Base-by-base conservation (phyloP, 2,329 filamentous ascomycete species). In the Setomelanomma holmii region DNA sequence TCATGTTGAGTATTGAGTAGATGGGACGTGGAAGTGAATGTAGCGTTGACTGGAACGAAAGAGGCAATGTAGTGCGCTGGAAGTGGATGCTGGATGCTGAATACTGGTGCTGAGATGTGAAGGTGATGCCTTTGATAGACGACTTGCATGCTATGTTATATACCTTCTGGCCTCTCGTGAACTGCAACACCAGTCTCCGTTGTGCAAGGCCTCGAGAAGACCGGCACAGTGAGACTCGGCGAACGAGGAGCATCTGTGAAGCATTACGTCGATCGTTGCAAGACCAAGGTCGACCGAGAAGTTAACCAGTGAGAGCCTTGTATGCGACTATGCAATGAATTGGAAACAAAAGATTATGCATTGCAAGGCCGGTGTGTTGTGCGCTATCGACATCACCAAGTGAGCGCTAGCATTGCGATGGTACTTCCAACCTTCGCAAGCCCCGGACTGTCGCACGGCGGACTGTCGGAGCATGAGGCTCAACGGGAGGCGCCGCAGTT, bases 1-100 rank as follows among this genome's bases (percentile, higher is more conserved):
- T 54, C 51, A 50, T 54, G 38, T 42, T 54, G 41, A 43, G 27
- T 6, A 30, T 8, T 30, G 27, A 30, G 27, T 30, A 14, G 24
- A 14, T 14, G 10, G 27, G 27, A 30, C 5, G 27, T 30, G 27
- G 10, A 6, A 3, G n/a, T 30, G 27, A 3, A 30, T 30, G 5
- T 3, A n/a, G n/a, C n/a, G 27, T 6, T 3, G 27, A 30, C 5
- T 8, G 3, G 27, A 4, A 2, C 10, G 14, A 30, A 14, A 8
- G 27, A 30, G 10, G 27, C 10, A 14, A 30, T 30, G 27, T 6
- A 30, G 3, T n/a, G n/a, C n/a, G n/a, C n/a, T n/a, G n/a, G n/a
- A n/a, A n/a, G n/a, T n/a, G n/a, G n/a, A n/a, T n/a, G n/a, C n/a
- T n/a, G n/a, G n/a, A n/a, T n/a, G n/a, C n/a, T n/a, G n/a, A n/a